Evolutionary conservation across 345 rosid species (phyloP), one percentile per base, ranked within the genome.

Genomic region (Hypericum androsaemum): DNA sequence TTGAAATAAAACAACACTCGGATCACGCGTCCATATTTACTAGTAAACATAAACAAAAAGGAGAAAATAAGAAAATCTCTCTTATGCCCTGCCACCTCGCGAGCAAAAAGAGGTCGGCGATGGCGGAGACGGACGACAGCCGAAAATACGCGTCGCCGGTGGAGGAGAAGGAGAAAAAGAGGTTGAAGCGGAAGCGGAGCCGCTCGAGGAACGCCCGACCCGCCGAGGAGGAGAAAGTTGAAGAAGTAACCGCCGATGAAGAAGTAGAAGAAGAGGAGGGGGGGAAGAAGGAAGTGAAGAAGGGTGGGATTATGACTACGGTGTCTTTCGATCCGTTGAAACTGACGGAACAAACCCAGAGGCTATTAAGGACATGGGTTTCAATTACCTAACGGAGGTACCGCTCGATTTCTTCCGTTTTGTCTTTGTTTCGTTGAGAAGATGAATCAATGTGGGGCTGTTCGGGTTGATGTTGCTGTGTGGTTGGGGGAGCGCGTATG

Each of bases 341-440:
- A 37, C 65, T 88, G 51, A 83, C 99, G 50, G 81, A 83, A 44
- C 81, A 62, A 10, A 88, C 96, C 41, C 67, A 61, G 41, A 60
- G 58, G 85, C 94, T 38, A 83, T 92, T 59, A 73, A 85, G 64
- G 81, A 79, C 40, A 88, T 81, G 83, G 88, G 87, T 6, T 92
- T 88, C 58, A 54, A 73, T 74, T 64, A 72, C 64, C 75, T 88
- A 94, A 92, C 98, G 16, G 89, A 85, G 86, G 98, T 88, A 38
- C 8, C 22, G 52, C 7, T 10, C 8, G 13, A 39, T 52, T 38
- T 10, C 28, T 2, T 39, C 47, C 32, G 32, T 22, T 22, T 22
- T 4, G 32, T 22, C 32, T 48, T 13, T 46, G 7, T 3, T 6
- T n/a, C 15, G 7, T 46, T 44, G 15, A 13, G 32, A 13, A 8